Base-by-base conservation (phyloP, 78 protist genomes). In the Dictyostelium capitatum region DNA sequence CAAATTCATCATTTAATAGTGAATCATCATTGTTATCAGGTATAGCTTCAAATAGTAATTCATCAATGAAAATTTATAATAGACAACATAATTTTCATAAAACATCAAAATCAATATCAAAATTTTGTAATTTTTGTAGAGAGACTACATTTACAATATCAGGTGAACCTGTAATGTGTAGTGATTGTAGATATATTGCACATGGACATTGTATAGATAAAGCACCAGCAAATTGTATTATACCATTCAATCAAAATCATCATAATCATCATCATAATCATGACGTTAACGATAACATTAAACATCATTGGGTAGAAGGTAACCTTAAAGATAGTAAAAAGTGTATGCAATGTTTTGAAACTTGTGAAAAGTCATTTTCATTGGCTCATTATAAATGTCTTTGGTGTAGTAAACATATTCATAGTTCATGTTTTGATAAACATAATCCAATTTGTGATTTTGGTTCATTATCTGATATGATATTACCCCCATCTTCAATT, bases 261-360 rank as follows among this genome's bases (percentile, higher is more conserved):
- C 17, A 17, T 19, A 73, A n/a, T 46, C 28, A 72, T 75, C 20
- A n/a, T 70, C 20, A n/a, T 17, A 41, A 20, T 43, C 7, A 6
- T 9, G 56, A 83, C 11, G 23, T 51, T n/a, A 56, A 47, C 11
- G 3, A 19, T 20, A 23, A n/a, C 15, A 19, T 46, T 30, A 19
- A 32, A 14, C 92, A 87, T n/a, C 92, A 87, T 62, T 87, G 92
- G 92, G 80, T 87, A 8, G 85, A 87, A 32, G 92, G 92, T 20
- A 87, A 87, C 64, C 50, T 87, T 23, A 87, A 87, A 37, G 78
- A 77, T 9, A n/a, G 43, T 20, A 87, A 87, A 15, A 75, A 69
- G 6, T 87, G 92, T 64, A 23, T 87, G 11, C 70, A 64, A 28
- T 87, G 92, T 30, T 43, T 41, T 4, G 67, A 64, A 50, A 25